Base-by-base conservation (phyloP, 257 asterid species). In the Vinca minor region DNA sequence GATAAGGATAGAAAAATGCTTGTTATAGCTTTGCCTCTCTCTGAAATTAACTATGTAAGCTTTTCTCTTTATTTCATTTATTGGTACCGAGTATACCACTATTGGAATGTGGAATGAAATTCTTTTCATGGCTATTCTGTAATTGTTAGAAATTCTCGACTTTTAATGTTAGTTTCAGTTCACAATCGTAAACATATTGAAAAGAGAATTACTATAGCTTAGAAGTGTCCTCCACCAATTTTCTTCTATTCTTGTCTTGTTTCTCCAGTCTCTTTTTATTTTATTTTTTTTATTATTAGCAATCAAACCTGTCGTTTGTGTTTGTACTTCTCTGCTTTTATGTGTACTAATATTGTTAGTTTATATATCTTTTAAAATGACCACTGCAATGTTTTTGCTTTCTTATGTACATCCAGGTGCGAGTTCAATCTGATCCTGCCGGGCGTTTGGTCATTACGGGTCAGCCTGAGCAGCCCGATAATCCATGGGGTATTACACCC, bases 351-450 rank as follows among this genome's bases (percentile, higher is more conserved):
- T 9, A 9, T 53, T 13, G 0, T 52, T 26, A 52, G 15, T 9
- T 9, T 23, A 1, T 14, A 14, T 28, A 3, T 50, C 8, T 21
- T 8, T 50, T n/a, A n/a, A n/a, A n/a, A n/a, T n/a, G n/a, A n/a
- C n/a, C n/a, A n/a, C n/a, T n/a, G n/a, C n/a, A n/a, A n/a, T n/a
- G n/a, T n/a, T n/a, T n/a, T n/a, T n/a, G n/a, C n/a, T n/a, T n/a
- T n/a, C n/a, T n/a, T n/a, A n/a, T n/a, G n/a, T n/a, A n/a, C n/a
- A 71, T 73, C 63, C 63, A 91, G 96, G 97, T 91, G 59, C 85
- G 97, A 3, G 95, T 91, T 72, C 97, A 91, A 70, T 85, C 97
- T 14, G 96, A 91, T 79, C 96, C 97, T 52, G 96, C 86, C 59
- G 96, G 97, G 26, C 90, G 97, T 41, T 71, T 91, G 65, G 96